These are phyloP conservation scores for Solanum pinnatisectum DNA, from an alignment of 257 asterid genomes.

Conservation along the genomic window DNA sequence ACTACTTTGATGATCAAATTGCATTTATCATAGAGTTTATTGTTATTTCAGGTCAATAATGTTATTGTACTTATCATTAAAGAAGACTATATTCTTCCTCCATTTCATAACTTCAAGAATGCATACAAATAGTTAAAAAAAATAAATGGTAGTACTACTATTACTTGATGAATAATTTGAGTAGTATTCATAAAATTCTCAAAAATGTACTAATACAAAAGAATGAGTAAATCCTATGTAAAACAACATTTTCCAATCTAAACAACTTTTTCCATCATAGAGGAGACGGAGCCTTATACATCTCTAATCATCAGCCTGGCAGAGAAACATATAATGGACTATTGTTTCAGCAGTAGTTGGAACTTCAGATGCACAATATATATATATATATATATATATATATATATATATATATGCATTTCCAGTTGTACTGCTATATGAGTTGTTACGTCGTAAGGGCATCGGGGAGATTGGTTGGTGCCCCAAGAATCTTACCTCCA, in stretches of 20 bases:
- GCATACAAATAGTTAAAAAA: background rate
- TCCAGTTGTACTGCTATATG: background rate
- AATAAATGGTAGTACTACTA: background rate
- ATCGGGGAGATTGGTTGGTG: constrained; percentile 70
- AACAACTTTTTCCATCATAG: background rate
- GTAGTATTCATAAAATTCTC: background rate
- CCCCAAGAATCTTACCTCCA: constrained; percentile 72
- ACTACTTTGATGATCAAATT: background rate
- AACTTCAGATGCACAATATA: background rate
- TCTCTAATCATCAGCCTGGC: background rate
- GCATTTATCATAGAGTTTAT: background rate
- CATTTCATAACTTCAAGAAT: background rate
- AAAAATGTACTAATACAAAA: background rate
- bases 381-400: background rate
- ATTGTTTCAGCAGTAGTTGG: background rate
- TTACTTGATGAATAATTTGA: background rate
- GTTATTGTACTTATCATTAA: background rate
- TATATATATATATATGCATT: background rate
- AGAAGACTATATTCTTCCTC: background rate
- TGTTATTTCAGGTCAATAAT: background rate
- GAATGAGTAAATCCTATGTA: background rate
- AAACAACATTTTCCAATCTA: background rate
- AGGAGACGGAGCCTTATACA: background rate
- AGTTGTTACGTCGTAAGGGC: constrained; percentile 64
- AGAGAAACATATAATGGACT: background rate